Evolutionary conservation across 78 protist species (phyloP).

Genomic region (Dictyostelium capitatum): DNA sequence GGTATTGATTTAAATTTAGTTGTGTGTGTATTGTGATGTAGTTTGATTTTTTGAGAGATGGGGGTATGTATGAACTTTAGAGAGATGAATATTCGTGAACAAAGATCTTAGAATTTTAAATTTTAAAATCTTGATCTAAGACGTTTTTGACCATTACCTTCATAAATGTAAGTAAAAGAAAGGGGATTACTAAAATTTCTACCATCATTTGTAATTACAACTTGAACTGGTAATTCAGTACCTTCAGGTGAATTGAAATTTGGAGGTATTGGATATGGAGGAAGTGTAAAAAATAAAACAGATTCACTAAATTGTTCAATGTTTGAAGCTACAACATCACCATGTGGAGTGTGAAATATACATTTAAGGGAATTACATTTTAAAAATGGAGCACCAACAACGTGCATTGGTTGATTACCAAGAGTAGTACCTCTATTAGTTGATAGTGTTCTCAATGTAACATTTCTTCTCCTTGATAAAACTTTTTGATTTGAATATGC

Average conservation of each 20-base stretch:
- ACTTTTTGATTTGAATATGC: constrained; percentile 83
- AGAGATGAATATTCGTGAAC: too few species aligned
- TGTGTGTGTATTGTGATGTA: too few species aligned
- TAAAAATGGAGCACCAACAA: constrained; percentile 80
- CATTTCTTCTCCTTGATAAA: constrained; percentile 63
- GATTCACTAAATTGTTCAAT: constrained; percentile 64
- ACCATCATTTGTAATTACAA: constrained; percentile 82
- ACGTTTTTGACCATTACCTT: constrained; percentile 35
- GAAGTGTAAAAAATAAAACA: constrained; percentile 75
- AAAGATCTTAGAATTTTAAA: neutral
- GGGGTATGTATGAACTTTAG: too few species aligned
- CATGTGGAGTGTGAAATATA: constrained; percentile 79
- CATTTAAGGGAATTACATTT: constrained; percentile 57
- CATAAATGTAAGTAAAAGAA: constrained; percentile 71
- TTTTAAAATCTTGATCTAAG: constrained; percentile 72
- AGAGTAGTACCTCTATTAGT: constrained; percentile 47
- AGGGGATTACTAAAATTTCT: constrained; percentile 78
- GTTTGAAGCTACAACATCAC: constrained; percentile 62
- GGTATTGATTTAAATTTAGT: too few species aligned
- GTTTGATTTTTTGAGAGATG: too few species aligned
- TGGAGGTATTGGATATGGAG: constrained; percentile 66
- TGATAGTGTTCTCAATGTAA: constrained; percentile 52
- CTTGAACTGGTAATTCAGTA: constrained; percentile 73
- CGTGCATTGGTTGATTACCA: constrained; percentile 83
- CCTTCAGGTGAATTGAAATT: constrained; percentile 52